phyloP scores from a whole-genome alignment of 1,284 basidiomycete species.

The Ustilago curta region DNA sequence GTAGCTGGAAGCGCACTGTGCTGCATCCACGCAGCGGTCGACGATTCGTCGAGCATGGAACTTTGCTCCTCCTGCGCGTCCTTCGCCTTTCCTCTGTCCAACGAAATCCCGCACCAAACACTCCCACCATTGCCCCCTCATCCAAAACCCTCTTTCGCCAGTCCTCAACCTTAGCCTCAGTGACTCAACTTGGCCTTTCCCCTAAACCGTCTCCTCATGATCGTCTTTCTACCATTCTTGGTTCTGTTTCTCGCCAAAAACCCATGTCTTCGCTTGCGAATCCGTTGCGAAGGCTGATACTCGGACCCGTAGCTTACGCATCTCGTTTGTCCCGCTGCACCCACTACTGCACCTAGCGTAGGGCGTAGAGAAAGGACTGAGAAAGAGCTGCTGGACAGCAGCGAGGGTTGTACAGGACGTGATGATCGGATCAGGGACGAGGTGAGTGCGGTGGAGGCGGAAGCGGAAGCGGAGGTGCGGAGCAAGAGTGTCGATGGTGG shows the following conservation, averaged over 20 bases:
- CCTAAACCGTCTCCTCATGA: constrained; percentile 69
- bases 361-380: constrained; percentile 13
- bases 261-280: constrained; percentile 87
- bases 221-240: constrained; percentile 76
- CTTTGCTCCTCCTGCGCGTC: no score
- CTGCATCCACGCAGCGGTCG: no score
- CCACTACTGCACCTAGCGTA: background rate
- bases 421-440: background rate
- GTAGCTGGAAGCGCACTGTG: no score
- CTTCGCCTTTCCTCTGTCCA: no score
- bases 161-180: constrained; percentile 10
- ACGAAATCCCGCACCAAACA: no score
- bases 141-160: no score
- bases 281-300: constrained; percentile 88
- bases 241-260: constrained; percentile 80
- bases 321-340: constrained; percentile 4
- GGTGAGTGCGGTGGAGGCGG: background rate
- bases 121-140: no score
- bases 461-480: background rate
- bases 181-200: constrained; percentile 53
- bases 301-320: constrained; percentile 75
- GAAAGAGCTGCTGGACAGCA: background rate
- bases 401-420: background rate
- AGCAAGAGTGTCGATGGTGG: background rate
- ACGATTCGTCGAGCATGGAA: no score